Conservation (phyloP, 495 filamentous ascomycete species). For the Xylaria grammica region DNA sequence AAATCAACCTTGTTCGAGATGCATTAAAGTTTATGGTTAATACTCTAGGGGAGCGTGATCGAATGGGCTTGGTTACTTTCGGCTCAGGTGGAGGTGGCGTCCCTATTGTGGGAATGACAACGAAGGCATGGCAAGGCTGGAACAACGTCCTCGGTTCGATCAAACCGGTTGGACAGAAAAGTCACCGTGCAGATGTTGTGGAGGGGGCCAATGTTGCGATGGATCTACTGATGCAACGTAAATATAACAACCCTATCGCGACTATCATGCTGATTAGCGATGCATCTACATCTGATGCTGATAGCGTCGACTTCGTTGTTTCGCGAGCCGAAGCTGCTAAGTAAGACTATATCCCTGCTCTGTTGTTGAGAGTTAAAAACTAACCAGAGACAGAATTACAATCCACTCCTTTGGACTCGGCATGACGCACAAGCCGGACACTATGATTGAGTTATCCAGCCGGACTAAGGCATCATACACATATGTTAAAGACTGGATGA, state of each 20-base stretch:
- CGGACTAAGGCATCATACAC: constrained; percentile 96
- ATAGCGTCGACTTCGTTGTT: constrained; percentile 97
- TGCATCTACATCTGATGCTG: constrained; percentile 94
- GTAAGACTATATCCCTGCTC: constrained; percentile 54
- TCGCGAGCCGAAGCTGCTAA: constrained; percentile 98
- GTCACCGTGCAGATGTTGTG: constrained; percentile 93
- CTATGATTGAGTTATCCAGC: constrained; percentile 96
- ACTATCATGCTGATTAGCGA: constrained; percentile 98
- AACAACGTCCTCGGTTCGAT: constrained; percentile 84
- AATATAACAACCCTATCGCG: constrained; percentile 93
- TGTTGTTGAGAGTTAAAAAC: neutral
- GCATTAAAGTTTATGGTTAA: constrained; percentile 90
- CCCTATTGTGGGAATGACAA: constrained; percentile 96
- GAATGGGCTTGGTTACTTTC: constrained; percentile 98
- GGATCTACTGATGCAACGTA: constrained; percentile 98
- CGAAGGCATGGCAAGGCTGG: constrained; percentile 93
- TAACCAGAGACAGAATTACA: constrained; percentile 66
- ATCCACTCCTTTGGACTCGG: constrained; percentile 98
- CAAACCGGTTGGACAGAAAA: constrained; percentile 94
- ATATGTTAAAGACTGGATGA: constrained; percentile 99
- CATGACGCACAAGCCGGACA: constrained; percentile 97
- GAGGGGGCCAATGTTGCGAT: constrained; percentile 98
- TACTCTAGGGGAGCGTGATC: constrained; percentile 89
- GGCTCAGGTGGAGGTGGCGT: constrained; percentile 93
- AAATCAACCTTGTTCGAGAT: constrained; percentile 95